A percentile compares a stretch with the other conserved stretches of the same genome.
phyloP scores from a whole-genome alignment of 2,329 filamentous ascomycete species.

The Xylaria sp. region DNA sequence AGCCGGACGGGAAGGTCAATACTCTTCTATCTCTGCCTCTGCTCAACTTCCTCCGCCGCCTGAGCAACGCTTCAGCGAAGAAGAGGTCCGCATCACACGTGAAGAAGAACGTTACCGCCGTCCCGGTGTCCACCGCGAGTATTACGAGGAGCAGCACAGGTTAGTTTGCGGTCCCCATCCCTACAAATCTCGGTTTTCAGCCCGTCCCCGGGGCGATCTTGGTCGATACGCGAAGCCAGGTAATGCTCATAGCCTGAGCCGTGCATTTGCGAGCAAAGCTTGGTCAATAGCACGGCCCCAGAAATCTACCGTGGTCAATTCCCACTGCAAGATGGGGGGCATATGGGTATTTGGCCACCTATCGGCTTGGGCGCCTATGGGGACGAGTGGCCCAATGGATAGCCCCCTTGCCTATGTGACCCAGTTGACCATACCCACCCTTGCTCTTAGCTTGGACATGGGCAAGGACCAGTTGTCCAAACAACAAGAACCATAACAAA shows the following conservation, averaged over 20 bases:
- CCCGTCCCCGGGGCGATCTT: background rate
- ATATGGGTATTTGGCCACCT: background rate
- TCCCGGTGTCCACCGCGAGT: slow-evolving; percentile 65
- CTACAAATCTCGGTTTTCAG: slow-evolving; percentile 5
- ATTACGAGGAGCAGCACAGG: slow-evolving; percentile 59
- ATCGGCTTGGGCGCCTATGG: background rate
- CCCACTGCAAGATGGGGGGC: background rate
- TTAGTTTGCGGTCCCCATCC: slow-evolving; percentile 41
- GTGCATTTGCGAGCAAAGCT: too few relatives aligned
- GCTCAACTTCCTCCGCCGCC: slow-evolving; percentile 65
- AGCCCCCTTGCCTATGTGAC: slow-evolving; percentile 2
- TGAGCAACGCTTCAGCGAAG: slow-evolving; percentile 70
- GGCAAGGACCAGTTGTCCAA: slow-evolving; percentile 23
- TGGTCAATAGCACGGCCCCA: too few relatives aligned
- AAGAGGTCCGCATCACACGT: slow-evolving; percentile 82
- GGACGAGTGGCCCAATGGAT: slow-evolving; percentile 13
- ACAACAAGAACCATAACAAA: slow-evolving; percentile 7
- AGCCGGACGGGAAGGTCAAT: slow-evolving; percentile 98
- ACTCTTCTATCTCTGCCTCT: slow-evolving; percentile 71
- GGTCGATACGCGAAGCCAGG: background rate
- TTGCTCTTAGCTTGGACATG: slow-evolving; percentile 9
- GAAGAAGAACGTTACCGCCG: slow-evolving; percentile 77
- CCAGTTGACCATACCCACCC: background rate
- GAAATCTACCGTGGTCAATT: background rate
- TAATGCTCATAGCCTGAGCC: too few relatives aligned